Percentiles rank a stretch among this genome's conserved stretches.
These are phyloP conservation scores for Acanthamoeba triangularis DNA, from an alignment of 208 protist species.

Conservation along the genomic window DNA sequence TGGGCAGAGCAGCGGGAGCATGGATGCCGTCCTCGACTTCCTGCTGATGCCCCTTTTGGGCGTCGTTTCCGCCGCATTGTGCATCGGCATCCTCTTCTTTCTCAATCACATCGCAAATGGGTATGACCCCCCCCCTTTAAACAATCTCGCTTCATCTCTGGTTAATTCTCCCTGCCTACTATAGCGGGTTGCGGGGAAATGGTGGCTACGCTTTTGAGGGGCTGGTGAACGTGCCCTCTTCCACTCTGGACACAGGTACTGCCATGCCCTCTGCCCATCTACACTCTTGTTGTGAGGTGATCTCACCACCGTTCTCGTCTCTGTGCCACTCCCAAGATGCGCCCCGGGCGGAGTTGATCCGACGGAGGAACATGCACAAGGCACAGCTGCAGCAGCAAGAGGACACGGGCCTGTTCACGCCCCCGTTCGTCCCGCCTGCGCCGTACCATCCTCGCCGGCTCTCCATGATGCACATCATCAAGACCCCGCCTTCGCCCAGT, in stretches of 20 bases:
- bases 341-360: conserved; percentile 41
- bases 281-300: background rate
- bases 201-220: background rate
- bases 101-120: conserved; percentile 25
- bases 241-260: conserved; percentile 19
- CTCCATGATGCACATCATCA: conserved; percentile 54
- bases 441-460: conserved; percentile 44
- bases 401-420: conserved; percentile 43
- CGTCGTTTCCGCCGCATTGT: background rate
- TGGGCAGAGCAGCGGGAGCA: background rate
- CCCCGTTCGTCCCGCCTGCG: conserved; percentile 52
- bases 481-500: conserved; percentile 55
- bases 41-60: conserved; percentile 4
- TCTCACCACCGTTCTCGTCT: background rate
- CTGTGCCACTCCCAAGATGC: background rate
- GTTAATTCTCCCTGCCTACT: background rate
- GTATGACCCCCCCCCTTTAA: background rate
- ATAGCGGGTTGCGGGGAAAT: background rate
- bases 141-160: background rate
- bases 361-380: conserved; percentile 55
- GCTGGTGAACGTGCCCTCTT: conserved; percentile 47
- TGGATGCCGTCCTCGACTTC: conserved; percentile 19
- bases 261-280: background rate
- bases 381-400: conserved; percentile 6
- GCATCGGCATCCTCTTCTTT: background rate